phyloP scores from a whole-genome alignment of 2,329 filamentous ascomycete species.

The Talaromyces sp. region DNA sequence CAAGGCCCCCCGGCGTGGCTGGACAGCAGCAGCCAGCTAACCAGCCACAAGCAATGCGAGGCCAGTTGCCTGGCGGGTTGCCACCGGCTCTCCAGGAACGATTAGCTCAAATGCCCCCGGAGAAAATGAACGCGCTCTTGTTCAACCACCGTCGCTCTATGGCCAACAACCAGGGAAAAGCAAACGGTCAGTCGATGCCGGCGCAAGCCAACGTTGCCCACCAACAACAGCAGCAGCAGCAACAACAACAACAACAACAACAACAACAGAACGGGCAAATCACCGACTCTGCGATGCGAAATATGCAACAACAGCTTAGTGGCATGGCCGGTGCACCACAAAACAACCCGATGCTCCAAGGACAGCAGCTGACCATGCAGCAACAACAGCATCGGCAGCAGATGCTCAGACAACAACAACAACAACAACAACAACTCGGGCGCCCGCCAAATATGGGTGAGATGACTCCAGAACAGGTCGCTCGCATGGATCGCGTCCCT shows the following conservation, averaged over 20 bases:
- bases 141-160: constrained; percentile 30
- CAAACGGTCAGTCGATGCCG: constrained; percentile 25
- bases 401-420: constrained; percentile 26
- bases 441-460: constrained; percentile 32
- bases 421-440: constrained; percentile 30
- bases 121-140: constrained; percentile 30
- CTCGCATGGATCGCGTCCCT: constrained; percentile 38
- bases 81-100: constrained; percentile 32
- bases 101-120: constrained; percentile 29
- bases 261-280: constrained; percentile 32
- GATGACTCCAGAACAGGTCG: constrained; percentile 38
- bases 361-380: constrained; percentile 28
- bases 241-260: constrained; percentile 9
- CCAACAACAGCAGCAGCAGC: constrained; percentile 18
- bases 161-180: constrained; percentile 26
- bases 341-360: constrained; percentile 29
- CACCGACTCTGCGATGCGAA: constrained; percentile 30
- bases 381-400: constrained; percentile 25
- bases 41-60: constrained; percentile 28
- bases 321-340: constrained; percentile 25
- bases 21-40: constrained; percentile 21
- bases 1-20: constrained; percentile 30
- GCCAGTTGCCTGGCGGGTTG: constrained; percentile 30
- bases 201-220: constrained; percentile 29
- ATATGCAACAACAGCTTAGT: constrained; percentile 29